Evolutionary conservation across 495 filamentous ascomycete species (phyloP).

Genomic region (Chaetomium fimeti): DNA sequence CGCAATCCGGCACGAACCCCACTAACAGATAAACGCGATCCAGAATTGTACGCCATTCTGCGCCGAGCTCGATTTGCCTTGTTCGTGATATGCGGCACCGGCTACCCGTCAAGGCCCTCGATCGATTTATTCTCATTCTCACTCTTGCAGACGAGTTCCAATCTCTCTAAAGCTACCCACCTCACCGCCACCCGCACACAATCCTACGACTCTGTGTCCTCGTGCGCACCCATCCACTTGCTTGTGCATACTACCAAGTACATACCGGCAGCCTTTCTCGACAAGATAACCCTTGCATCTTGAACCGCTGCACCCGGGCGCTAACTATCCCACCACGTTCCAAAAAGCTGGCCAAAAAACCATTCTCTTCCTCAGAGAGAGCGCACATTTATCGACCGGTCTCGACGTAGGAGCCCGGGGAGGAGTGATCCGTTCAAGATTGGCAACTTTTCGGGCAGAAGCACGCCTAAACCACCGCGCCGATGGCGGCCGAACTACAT

Average conservation of each 20-base stretch:
- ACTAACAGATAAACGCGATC: conserved; percentile 39
- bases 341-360: not conserved
- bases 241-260: not conserved
- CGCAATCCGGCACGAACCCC: conserved; percentile 34
- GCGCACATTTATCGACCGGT: not conserved
- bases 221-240: not conserved
- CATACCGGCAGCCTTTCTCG: conserved; percentile 9
- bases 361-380: not conserved
- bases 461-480: conserved; percentile 15
- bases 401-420: not conserved
- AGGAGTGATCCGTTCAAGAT: not conserved
- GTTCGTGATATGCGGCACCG: conserved; percentile 29
- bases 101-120: conserved; percentile 30
- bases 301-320: conserved; percentile 10
- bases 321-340: conserved; percentile 8
- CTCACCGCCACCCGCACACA: conserved; percentile 8
- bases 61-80: conserved; percentile 19
- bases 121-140: conserved; percentile 9
- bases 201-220: not conserved
- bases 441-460: conserved; percentile 7
- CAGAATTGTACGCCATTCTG: conserved; percentile 30
- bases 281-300: conserved; percentile 20
- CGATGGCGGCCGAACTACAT: conserved; percentile 41
- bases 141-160: not conserved
- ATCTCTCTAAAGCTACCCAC: not conserved